Base-by-base conservation (phyloP, 805 yeast genomes). In the Metschnikowia matae region DNA sequence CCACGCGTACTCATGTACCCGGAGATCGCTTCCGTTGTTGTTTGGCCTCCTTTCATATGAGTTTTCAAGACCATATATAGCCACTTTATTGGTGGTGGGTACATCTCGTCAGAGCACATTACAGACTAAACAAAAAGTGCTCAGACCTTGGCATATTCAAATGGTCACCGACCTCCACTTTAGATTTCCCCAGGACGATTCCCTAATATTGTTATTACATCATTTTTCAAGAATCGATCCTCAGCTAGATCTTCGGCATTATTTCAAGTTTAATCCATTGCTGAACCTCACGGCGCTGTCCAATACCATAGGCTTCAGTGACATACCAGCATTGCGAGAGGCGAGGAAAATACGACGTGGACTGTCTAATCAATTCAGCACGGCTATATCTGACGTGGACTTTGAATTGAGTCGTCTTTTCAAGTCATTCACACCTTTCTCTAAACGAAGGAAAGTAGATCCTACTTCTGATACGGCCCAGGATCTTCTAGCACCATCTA, bases 21-120 rank as follows among this genome's bases (percentile, higher is more conserved):
- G 48, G 3, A 44, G 46, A 3, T 35, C 48, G 11, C 51, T 53
- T 29, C 62, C 61, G 6, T 35, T 57, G 13, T 51, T 57, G 38
- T 47, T 53, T 34, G 50, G 55, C 6, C 48, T 58, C 8, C 54
- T 58, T 15, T 48, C 60, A 15, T 54, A 49, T 33, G 59, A 58
- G 52, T 55, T 42, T 40, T 48, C 47, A 48, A 45, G 62, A 29
- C 58, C 58, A 1, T 44, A 44, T n/a, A 49, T 58, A n/a, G 36
- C 51, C 32, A 47, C 52, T 3, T 38, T 58, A 7, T 46, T 57
- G 29, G 42, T 52, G 15, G 45, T 49, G n/a, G 52, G 51, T 13
- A 52, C 55, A 10, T 21, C 43, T 29, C 38, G 38, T 15, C 37
- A 33, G 18, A 38, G 43, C 40, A 8, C 44, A 26, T 5, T 37